Percentiles rank a stretch among this genome's conserved stretches.
Conservation (phyloP, 306 rosid genomes). For the Clitoria ternatea region DNA sequence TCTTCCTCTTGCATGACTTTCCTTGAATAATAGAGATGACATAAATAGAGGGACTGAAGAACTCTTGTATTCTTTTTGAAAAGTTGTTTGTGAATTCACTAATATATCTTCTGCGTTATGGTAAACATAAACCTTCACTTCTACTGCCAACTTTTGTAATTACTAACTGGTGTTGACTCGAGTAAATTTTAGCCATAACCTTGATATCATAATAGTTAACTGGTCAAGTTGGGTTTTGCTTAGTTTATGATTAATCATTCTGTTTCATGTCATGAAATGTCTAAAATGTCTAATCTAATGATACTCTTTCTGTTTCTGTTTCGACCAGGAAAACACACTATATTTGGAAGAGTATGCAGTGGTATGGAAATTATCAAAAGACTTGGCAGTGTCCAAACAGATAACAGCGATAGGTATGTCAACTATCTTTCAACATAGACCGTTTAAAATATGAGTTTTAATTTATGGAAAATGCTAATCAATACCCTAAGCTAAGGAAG, state of each 20-base stretch:
- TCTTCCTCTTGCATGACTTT: neutral
- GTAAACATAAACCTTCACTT: constrained; percentile 1
- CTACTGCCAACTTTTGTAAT: neutral
- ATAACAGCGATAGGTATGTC: constrained; percentile 86
- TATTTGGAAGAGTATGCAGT: constrained; percentile 79
- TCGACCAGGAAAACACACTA: constrained; percentile 85
- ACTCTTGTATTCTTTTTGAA: neutral
- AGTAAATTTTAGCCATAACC: neutral
- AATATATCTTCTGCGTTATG: neutral
- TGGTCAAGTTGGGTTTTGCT: neutral
- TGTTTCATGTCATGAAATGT: neutral
- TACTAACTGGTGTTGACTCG: neutral
- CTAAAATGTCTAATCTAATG: constrained; percentile 15
- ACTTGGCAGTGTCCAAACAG: constrained; percentile 97
- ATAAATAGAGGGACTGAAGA: neutral
- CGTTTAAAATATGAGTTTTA: neutral
- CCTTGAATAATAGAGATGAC: neutral
- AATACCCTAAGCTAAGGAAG: too few relatives aligned
- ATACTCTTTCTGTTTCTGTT: constrained; percentile 23
- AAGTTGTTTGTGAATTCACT: neutral
- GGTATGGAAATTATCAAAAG: constrained; percentile 98
- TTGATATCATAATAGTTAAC: constrained; percentile 1
- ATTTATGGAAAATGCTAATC: too few relatives aligned
- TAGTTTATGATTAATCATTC: constrained; percentile 8
- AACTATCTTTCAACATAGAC: neutral